A percentile compares a stretch with the other conserved stretches of the same genome.
Conservation (phyloP, 2,329 filamentous ascomycete genomes). For the Cyphellophora europaea region DNA sequence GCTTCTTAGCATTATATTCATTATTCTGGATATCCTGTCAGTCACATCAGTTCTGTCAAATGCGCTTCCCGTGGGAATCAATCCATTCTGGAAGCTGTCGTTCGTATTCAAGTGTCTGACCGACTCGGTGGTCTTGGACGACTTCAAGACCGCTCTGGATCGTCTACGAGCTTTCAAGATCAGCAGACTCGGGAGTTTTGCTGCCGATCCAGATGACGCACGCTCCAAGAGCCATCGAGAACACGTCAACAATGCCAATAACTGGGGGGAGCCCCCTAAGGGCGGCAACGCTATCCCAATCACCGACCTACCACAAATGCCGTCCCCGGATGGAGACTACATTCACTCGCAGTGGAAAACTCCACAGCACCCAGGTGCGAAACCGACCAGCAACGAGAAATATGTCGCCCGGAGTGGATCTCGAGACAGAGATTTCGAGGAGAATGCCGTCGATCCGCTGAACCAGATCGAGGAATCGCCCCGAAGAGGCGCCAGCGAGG, state of each 20-base stretch:
- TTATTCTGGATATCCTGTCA: conserved; percentile 51
- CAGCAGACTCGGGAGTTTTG: conserved; percentile 19
- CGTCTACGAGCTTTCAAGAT: conserved; percentile 20
- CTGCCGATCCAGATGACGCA: conserved; percentile 12
- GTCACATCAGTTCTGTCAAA: conserved; percentile 42
- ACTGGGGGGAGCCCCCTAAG: conserved; percentile 13
- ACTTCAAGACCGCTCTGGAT: conserved; percentile 47
- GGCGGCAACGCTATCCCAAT: conserved; percentile 10
- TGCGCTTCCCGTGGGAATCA: conserved; percentile 44
- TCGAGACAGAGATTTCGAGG: conserved; percentile 17
- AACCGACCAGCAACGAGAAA: conserved; percentile 8
- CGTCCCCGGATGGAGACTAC: conserved; percentile 10
- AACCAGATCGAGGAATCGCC: conserved; percentile 13
- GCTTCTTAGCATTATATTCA: conserved; percentile 51
- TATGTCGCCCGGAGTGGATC: conserved; percentile 15
- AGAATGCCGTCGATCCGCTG: conserved; percentile 13
- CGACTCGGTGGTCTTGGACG: conserved; percentile 50
- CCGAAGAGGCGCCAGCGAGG: conserved; percentile 14
- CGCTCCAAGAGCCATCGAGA: conserved; percentile 15
- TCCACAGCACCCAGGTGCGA: conserved; percentile 5
- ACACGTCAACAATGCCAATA: conserved; percentile 10
- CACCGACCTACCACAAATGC: conserved; percentile 7
- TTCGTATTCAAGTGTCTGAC: conserved; percentile 54
- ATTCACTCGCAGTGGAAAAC: conserved; percentile 10
- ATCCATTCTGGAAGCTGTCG: conserved; percentile 54